A percentile compares a stretch with the other conserved stretches of the same genome.
Evolutionary conservation across 148 eudicot species (phyloP).

Genomic region (Vaccinium myrtillus): DNA sequence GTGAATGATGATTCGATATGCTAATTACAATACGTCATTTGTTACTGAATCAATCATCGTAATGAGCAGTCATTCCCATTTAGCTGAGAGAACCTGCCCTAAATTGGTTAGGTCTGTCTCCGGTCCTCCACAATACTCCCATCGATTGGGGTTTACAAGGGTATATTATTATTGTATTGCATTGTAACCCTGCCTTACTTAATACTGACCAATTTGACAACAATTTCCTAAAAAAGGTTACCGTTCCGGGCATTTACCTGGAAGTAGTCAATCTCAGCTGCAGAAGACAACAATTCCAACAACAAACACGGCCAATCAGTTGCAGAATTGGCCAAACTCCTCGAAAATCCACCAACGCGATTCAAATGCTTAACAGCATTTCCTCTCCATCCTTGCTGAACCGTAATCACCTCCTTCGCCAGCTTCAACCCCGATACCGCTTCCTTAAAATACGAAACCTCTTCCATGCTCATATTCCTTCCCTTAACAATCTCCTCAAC

Average conservation of each 20-base stretch:
- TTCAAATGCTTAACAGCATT: slow-evolving; percentile 73
- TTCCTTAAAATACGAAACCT: slow-evolving; percentile 63
- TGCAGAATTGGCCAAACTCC: slow-evolving; percentile 67
- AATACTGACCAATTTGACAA: background rate
- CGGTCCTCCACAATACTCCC: background rate
- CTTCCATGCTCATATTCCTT: slow-evolving; percentile 52
- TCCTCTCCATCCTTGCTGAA: slow-evolving; percentile 75
- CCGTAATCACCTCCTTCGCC: slow-evolving; percentile 78
- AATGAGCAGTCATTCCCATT: background rate
- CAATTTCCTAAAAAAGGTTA: background rate
- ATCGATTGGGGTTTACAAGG: background rate
- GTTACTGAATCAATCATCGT: background rate
- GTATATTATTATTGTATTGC: background rate
- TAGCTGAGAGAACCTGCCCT: background rate
- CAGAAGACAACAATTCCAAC: slow-evolving; percentile 78
- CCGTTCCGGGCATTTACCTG: slow-evolving; percentile 50
- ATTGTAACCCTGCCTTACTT: background rate
- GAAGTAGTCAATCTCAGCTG: slow-evolving; percentile 77
- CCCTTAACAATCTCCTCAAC: slow-evolving; percentile 44
- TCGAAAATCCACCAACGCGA: slow-evolving; percentile 67
- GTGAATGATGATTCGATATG: background rate
- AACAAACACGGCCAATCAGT: slow-evolving; percentile 94
- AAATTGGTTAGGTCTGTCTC: background rate
- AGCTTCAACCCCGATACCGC: slow-evolving; percentile 65
- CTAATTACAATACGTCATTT: background rate